Evolutionary conservation across 1,139 yeast genomes (phyloP).

Genomic region (Sugiyamaella paludigena): DNA sequence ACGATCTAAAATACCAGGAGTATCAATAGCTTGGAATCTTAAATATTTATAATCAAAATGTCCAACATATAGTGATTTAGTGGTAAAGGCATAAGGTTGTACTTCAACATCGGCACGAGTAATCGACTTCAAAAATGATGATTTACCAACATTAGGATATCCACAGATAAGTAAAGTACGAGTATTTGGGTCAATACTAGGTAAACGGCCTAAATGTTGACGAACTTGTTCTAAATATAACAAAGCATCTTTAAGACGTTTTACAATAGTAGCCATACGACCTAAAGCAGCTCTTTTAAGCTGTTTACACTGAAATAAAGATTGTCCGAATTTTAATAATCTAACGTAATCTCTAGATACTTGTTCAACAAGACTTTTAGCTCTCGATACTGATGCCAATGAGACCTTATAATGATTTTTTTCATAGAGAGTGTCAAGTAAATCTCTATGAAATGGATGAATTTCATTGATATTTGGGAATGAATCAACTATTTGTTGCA

Average conservation of each 20-base stretch:
- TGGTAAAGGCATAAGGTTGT: conserved; percentile 98
- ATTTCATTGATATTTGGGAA: conserved; percentile 97
- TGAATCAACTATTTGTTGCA: conserved; percentile 76
- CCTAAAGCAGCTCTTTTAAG: conserved; percentile 97
- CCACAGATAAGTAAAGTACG: conserved; percentile 97
- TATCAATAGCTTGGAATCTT: conserved; percentile 97
- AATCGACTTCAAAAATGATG: conserved; percentile 87
- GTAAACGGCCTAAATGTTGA: conserved; percentile 98
- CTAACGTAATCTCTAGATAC: conserved; percentile 94
- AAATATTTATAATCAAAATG: conserved; percentile 97
- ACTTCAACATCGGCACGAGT: conserved; percentile 99
- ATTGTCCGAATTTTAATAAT: conserved; percentile 93
- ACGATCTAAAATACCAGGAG: conserved; percentile 98
- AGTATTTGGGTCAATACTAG: conserved; percentile 97
- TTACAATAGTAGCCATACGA: conserved; percentile 97
- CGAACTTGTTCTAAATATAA: conserved; percentile 95
- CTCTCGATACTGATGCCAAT: conserved; percentile 91
- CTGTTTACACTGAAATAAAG: conserved; percentile 97
- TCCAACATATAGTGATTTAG: conserved; percentile 92
- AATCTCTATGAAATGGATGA: conserved; percentile 97
- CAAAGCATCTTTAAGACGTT: conserved; percentile 91
- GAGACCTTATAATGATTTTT: conserved; percentile 97
- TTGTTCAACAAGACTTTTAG: conserved; percentile 91
- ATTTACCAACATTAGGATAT: conserved; percentile 98
- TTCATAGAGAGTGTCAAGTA: conserved; percentile 96